These are phyloP conservation scores for Fraxinus greggii DNA, from an alignment of 305 asterid genomes.

Conservation along the genomic window DNA sequence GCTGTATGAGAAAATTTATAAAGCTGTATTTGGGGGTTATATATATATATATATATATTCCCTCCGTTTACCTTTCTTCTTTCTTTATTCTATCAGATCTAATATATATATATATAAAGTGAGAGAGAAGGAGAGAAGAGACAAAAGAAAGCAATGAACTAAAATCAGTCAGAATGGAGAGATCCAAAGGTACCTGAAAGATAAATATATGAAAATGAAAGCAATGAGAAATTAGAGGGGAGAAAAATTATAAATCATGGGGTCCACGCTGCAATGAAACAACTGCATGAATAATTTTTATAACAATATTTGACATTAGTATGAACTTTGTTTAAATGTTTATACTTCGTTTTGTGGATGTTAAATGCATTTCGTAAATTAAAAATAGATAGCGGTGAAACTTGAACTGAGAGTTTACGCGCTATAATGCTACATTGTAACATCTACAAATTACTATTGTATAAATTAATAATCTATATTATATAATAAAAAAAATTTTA, in stretches of 20 bases:
- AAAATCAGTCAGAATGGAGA: constrained; percentile 18
- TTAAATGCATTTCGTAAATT: too few species aligned
- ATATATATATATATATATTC: too few species aligned
- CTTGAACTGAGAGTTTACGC: background rate
- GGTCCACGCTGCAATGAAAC: background rate
- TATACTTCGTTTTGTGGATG: background rate
- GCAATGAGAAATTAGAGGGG: background rate
- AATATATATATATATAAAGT: background rate
- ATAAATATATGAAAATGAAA: constrained; percentile 15
- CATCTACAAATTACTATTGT: background rate
- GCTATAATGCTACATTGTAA: background rate
- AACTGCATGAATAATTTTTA: background rate
- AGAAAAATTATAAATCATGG: background rate
- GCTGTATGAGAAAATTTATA: background rate
- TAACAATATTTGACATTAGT: background rate
- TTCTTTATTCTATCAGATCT: too few species aligned
- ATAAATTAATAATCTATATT: too few species aligned
- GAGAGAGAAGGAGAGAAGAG: background rate
- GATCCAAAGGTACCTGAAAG: constrained; percentile 7
- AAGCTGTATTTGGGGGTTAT: constrained; percentile 29
- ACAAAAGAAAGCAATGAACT: background rate
- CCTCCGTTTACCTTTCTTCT: too few species aligned
- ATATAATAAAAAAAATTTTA: too few species aligned
- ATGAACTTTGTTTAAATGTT: background rate
- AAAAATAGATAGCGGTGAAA: background rate